A percentile compares a stretch with the other conserved stretches of the same genome.
phyloP scores from a whole-genome alignment of 2,329 filamentous ascomycete genomes.

The Cladosporium sp. region DNA sequence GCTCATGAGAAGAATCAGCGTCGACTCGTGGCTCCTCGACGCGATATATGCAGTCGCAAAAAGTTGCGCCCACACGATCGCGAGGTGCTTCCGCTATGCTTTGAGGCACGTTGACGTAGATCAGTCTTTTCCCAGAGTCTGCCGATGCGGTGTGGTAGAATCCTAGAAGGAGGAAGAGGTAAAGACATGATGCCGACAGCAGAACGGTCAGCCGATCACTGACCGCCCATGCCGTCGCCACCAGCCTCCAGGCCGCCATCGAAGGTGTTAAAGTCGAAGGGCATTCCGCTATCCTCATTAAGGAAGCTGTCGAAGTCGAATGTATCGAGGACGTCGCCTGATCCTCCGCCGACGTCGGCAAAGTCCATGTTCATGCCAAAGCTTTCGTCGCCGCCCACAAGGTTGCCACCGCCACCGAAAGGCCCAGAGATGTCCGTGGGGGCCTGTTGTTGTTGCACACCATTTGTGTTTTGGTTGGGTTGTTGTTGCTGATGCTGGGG shows the following conservation, averaged over 20 bases:
- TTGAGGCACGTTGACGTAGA: neutral
- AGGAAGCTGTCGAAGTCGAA: constrained; percentile 67
- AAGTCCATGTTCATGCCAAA: constrained; percentile 34
- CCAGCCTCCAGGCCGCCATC: constrained; percentile 8
- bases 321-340: constrained; percentile 62
- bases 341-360: constrained; percentile 37
- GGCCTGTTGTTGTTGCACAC: constrained; percentile 16
- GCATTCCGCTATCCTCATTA: constrained; percentile 38
- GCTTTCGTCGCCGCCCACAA: constrained; percentile 33
- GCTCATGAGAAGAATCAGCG: neutral
- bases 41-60: neutral
- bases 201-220: neutral
- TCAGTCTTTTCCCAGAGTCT: neutral
- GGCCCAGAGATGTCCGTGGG: constrained; percentile 31
- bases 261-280: constrained; percentile 26
- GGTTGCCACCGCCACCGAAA: constrained; percentile 35
- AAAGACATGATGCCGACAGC: neutral
- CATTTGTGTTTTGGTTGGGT: constrained; percentile 19
- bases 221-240: constrained; percentile 11
- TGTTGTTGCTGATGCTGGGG: constrained; percentile 29
- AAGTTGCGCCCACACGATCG: neutral
- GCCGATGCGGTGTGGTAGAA: neutral
- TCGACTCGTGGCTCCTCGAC: neutral
- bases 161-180: neutral
- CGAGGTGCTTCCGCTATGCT: neutral